Evolutionary conservation across 305 asterid genomes (phyloP).

Genomic region (Rubia tinctorum): DNA sequence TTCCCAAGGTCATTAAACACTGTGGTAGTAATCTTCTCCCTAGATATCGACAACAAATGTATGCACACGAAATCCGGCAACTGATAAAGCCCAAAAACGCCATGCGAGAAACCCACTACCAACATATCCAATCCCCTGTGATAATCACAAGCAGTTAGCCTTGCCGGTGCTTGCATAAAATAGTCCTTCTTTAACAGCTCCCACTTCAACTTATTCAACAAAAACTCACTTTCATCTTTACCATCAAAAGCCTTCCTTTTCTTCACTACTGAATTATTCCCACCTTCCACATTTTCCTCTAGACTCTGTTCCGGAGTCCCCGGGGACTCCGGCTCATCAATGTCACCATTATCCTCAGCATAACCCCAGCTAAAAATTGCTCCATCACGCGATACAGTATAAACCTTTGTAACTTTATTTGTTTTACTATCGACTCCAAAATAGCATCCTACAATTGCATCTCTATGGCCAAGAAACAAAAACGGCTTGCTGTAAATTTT

Average conservation of each 20-base stretch:
- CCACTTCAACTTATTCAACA: conserved; percentile 65
- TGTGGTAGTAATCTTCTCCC: conserved; percentile 84
- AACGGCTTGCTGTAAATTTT: conserved; percentile 51
- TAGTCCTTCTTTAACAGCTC: conserved; percentile 70
- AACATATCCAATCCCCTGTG: conserved; percentile 86
- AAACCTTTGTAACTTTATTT: conserved; percentile 44
- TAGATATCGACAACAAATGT: conserved; percentile 73
- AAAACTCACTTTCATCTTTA: conserved; percentile 30
- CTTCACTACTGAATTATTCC: conserved; percentile 23
- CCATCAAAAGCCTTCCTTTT: conserved; percentile 62
- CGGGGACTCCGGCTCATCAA: conserved; percentile 66
- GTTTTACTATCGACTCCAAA: conserved; percentile 75
- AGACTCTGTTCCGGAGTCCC: conserved; percentile 65
- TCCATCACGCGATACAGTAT: conserved; percentile 86
- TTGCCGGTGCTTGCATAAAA: conserved; percentile 81
- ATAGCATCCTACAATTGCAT: conserved; percentile 70
- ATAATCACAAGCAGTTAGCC: conserved; percentile 72
- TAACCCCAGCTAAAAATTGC: conserved; percentile 76
- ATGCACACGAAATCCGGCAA: conserved; percentile 93
- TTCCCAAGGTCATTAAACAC: conserved; percentile 88
- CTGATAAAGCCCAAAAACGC: conserved; percentile 91
- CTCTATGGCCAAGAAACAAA: conserved; percentile 81
- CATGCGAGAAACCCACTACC: conserved; percentile 90
- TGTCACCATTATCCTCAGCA: conserved; percentile 28
- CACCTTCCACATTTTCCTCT: conserved; percentile 36